A percentile compares a stretch with the other conserved stretches of the same genome.
Evolutionary conservation across 2,329 filamentous ascomycete genomes (phyloP).

Genomic region (Nemania diffusa): DNA sequence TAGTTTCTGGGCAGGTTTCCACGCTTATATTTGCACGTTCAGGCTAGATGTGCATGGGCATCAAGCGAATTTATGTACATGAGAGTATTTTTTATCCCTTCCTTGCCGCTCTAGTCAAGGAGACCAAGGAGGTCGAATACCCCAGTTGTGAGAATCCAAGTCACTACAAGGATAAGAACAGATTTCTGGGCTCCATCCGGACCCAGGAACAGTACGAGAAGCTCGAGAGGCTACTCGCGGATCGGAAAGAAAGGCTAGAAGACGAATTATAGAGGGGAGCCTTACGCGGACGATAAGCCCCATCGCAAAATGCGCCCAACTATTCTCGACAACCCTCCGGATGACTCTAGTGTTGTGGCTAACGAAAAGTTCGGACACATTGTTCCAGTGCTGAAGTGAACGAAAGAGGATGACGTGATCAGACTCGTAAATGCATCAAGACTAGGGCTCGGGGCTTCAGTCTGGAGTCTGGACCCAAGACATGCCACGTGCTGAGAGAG

Average conservation of each 20-base stretch:
- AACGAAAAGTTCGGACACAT: constrained; percentile 51
- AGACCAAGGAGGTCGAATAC: too few relatives aligned
- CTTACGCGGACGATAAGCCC: constrained; percentile 24
- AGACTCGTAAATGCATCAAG: constrained; percentile 58
- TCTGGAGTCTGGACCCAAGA: constrained; percentile 64
- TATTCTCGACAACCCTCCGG: constrained; percentile 42
- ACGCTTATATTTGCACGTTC: constrained; percentile 53
- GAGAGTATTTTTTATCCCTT: constrained; percentile 58
- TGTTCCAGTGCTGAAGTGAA: constrained; percentile 55
- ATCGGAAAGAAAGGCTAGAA: too few relatives aligned
- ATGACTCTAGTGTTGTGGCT: constrained; percentile 38
- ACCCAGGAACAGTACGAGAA: too few relatives aligned
- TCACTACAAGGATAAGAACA: not conserved
- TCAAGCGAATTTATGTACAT: constrained; percentile 67
- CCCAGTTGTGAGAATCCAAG: constrained; percentile 34
- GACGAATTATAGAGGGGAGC: too few relatives aligned
- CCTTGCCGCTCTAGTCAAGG: constrained; percentile 54
- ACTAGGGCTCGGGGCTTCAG: constrained; percentile 62
- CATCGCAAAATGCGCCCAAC: constrained; percentile 36
- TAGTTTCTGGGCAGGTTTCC: constrained; percentile 43
- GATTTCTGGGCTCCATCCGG: too few relatives aligned
- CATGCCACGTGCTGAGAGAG: constrained; percentile 56
- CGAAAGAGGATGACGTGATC: constrained; percentile 57
- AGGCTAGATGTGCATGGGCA: constrained; percentile 62
- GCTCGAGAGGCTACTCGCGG: too few relatives aligned